Base-by-base conservation (phyloP, 1,139 yeast species). In the Geotrichum phurueaensis region DNA sequence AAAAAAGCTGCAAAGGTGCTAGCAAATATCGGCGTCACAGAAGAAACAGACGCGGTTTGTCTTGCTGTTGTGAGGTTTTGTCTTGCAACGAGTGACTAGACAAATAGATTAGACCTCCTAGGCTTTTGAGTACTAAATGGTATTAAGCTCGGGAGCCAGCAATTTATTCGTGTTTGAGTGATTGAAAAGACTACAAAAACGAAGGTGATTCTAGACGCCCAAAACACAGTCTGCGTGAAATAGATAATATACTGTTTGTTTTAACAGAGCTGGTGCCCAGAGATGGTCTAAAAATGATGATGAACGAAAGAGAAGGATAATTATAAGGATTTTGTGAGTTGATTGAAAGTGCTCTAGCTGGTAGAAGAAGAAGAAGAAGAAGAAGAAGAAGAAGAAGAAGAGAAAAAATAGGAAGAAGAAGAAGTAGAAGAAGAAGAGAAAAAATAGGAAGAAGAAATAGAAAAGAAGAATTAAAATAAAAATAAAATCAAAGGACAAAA, bases 361-460 rank as follows among this genome's bases (percentile, higher is more conserved):
- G 36, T 25, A 33, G 54, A 20, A 39, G 25, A 49, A 22, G 29
- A n/a, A 47, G 36, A 33, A 48, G 50, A 20, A 13, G 51, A 15
- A 25, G 49, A 23, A 54, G 54, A 50, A 25, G 52, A 48, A 20
- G 53, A 53, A 43, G 49, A 31, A 27, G 39, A 52, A 20, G 53
- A 10, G 18, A 33, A 39, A 22, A 45, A 57, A 54, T 43, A 49
- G n/a, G 18, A 47, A 45, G 45, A 39, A 27, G 27, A 23, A 54
- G 54, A 50, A 25, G 52, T 33, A 20, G 53, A 53, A 43, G 49
- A 31, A 27, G 39, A 52, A 20, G 53, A 10, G 18, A 33, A 39
- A 22, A 45, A 57, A 54, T 43, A 49, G n/a, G 18, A 47, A 45
- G 52, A 29, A 49, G 20, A 33, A 7, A 50, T 45, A 31, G 51